phyloP scores from a whole-genome alignment of 2,329 filamentous ascomycete species.

The Pseudofabraea citricarpa region DNA sequence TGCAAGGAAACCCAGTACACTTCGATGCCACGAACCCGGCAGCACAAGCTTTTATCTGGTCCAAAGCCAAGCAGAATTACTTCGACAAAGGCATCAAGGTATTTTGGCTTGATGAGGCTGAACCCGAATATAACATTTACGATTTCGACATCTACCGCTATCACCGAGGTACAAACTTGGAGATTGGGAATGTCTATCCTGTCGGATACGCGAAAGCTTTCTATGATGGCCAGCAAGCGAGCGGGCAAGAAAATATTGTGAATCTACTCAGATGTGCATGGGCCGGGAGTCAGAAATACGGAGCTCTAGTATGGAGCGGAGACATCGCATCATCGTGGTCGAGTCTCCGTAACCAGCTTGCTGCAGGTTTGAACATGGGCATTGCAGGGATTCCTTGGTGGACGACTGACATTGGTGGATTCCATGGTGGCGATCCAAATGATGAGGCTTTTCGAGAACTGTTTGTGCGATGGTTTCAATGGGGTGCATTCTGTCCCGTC shows the following conservation, averaged over 20 bases:
- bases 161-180: conserved; percentile 45
- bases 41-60: conserved; percentile 55
- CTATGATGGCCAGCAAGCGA: conserved; percentile 50
- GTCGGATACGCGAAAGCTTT: conserved; percentile 53
- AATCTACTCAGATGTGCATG: conserved; percentile 54
- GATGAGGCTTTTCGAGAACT: conserved; percentile 55
- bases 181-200: conserved; percentile 57
- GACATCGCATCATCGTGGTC: conserved; percentile 62
- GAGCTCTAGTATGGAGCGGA: conserved; percentile 62
- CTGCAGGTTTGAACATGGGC: conserved; percentile 62
- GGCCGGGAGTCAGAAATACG: conserved; percentile 58
- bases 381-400: conserved; percentile 61
- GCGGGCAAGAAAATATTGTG: conserved; percentile 51
- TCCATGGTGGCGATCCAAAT: conserved; percentile 57
- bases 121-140: conserved; percentile 60
- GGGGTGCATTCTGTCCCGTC: conserved; percentile 62
- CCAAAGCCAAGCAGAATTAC: conserved; percentile 54
- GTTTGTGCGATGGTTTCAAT: conserved; percentile 66
- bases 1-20: conserved; percentile 51
- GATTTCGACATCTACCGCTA: conserved; percentile 66
- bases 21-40: conserved; percentile 60
- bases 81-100: conserved; percentile 55
- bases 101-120: conserved; percentile 68
- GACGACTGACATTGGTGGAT: conserved; percentile 68
- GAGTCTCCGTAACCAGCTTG: conserved; percentile 53